Base-by-base conservation (phyloP, 108 stramenopile species). In the Schizochytrium sp. region DNA sequence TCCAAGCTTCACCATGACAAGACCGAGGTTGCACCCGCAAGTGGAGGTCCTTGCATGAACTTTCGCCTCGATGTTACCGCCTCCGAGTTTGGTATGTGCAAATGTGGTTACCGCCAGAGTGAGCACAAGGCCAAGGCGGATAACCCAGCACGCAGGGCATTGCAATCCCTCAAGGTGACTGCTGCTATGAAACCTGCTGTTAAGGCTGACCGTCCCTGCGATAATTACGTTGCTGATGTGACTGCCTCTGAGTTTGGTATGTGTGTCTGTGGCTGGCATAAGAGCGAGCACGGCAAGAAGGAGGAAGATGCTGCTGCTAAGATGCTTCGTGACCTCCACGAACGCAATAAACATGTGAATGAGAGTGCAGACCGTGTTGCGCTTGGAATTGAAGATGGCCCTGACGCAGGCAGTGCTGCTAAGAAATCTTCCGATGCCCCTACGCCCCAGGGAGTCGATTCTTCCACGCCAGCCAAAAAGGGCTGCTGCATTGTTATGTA, bases 401-500 rank as follows among this genome's bases (percentile, higher is more conserved):
- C 1, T 8, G 44, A 69, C 0, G 12, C 28, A 28, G 28, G 28
- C 28, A 28, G 28, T 28, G 28, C 28, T 28, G 28, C 28, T 28
- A 28, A 28, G 28, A 28, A 28, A 28, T 28, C 28, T 28, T 28
- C 28, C 28, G 28, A 28, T 28, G 28, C 28, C 57, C 57, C 59
- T 60, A n/a, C 1, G 19, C 59, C 59, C 28, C 59, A 60, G 59
- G 59, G 0, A 60, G 17, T n/a, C 19, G 2, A 60, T n/a, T 17
- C 19, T n/a, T 17, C 59, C 17, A n/a, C 59, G 17, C 59, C 59
- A n/a, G 44, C 8, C 12, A 44, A 7, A 10, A 53, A 53, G 10
- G 76, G 76, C 76, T 83, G 76, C 53, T 83, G 76, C 76, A 50
- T 83, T 7, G 76, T 83, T 38, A 83, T 83, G 76, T 83, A 83